phyloP scores from a whole-genome alignment of 2,329 filamentous ascomycete genomes.

The Xylaria sp. region DNA sequence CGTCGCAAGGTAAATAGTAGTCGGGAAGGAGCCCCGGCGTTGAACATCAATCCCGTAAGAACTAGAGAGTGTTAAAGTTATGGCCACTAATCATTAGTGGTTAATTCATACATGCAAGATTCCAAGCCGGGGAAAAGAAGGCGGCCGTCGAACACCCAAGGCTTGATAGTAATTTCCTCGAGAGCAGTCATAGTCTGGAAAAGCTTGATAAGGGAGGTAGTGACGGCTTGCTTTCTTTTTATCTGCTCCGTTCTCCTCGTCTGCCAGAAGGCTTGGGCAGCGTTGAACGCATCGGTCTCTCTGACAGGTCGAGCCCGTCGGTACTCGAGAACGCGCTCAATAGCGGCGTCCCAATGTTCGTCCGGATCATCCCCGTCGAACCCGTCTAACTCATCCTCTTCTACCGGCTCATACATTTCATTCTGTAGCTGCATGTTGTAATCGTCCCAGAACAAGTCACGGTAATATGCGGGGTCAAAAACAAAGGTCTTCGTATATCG shows the following conservation, averaged over 20 bases:
- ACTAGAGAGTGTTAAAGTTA: conserved; percentile 18
- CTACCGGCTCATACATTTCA: conserved; percentile 29
- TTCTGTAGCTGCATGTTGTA: conserved; percentile 22
- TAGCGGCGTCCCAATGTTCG: conserved; percentile 16
- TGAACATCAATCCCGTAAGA: conserved; percentile 24
- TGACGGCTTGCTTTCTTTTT: conserved; percentile 16
- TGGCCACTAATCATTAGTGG: background rate
- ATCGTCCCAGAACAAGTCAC: conserved; percentile 32
- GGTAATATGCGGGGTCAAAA: conserved; percentile 38
- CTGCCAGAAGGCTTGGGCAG: conserved; percentile 19
- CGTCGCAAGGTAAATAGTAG: conserved; percentile 16
- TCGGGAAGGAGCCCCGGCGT: conserved; percentile 22
- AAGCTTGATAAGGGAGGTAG: conserved; percentile 21
- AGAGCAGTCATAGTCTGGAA: conserved; percentile 23
- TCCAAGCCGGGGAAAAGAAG: conserved; percentile 20
- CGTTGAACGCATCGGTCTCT: conserved; percentile 5
- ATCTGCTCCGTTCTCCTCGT: conserved; percentile 22
- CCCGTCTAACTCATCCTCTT: conserved; percentile 17
- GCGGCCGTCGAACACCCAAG: conserved; percentile 27
- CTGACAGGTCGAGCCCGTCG: conserved; percentile 25
- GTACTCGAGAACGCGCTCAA: conserved; percentile 15
- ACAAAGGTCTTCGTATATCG: conserved; percentile 27
- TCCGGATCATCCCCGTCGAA: conserved; percentile 7
- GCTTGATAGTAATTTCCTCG: conserved; percentile 25
- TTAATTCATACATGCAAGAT: conserved; percentile 24